These are phyloP conservation scores for Urostyla sp. DNA, from an alignment of 73 alveolate species.

Conservation along the genomic window DNA sequence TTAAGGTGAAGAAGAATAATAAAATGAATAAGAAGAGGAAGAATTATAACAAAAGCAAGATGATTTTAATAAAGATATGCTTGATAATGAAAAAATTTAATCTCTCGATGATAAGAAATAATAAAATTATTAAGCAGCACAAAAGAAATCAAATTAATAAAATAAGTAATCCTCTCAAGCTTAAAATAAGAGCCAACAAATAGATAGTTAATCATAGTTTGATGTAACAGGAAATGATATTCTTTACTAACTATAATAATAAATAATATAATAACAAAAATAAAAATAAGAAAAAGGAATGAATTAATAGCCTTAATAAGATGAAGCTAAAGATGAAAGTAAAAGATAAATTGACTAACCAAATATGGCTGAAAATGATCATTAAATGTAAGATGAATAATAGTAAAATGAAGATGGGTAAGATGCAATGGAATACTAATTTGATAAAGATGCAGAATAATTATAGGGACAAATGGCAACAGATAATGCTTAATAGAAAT, in stretches of 20 bases:
- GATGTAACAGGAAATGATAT: conserved; percentile 53
- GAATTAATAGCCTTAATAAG: background rate
- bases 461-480: conserved; percentile 66
- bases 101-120: conserved; percentile 10
- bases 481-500: conserved; percentile 63
- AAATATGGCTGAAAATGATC: conserved; percentile 12
- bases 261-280: conserved; percentile 9
- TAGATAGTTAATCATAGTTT: no score
- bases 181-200: conserved; percentile 8
- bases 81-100: conserved; percentile 40
- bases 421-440: conserved; percentile 40
- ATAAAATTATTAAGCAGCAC: background rate
- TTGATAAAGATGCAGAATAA: conserved; percentile 58
- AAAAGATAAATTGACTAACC: conserved; percentile 12
- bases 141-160: conserved; percentile 21
- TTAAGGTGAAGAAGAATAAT: background rate
- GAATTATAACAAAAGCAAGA: conserved; percentile 45
- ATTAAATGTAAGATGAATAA: conserved; percentile 14
- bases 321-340: background rate
- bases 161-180: conserved; percentile 21
- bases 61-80: conserved; percentile 30
- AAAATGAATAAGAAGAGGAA: conserved; percentile 39
- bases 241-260: conserved; percentile 16
- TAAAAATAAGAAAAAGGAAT: background rate
- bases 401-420: conserved; percentile 12